Conservation (phyloP, 164 flowering plant species). For the Litsea cubeba region DNA sequence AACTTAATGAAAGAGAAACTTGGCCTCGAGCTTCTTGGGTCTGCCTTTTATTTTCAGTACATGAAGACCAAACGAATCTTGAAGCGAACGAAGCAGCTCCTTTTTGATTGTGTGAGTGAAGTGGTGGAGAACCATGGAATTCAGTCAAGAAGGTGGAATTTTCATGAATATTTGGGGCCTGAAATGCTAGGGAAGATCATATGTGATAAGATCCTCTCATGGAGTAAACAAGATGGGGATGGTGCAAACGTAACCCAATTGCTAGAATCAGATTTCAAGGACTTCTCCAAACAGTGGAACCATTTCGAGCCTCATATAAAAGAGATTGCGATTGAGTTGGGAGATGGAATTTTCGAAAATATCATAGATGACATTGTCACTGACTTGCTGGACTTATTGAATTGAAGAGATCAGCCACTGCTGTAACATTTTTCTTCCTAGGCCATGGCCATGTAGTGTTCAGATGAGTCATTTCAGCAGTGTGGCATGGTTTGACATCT, state of each 20-base stretch:
- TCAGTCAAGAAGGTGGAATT: not conserved
- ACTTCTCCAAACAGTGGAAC: not conserved
- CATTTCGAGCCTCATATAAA: slow-evolving; percentile 8
- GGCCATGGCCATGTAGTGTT: too few species aligned
- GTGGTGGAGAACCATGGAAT: slow-evolving; percentile 3
- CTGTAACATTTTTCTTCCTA: not conserved
- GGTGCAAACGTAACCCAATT: slow-evolving; percentile 7
- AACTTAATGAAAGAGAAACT: slow-evolving; percentile 21
- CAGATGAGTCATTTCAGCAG: too few species aligned
- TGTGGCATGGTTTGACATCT: too few species aligned
- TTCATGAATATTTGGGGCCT: not conserved
- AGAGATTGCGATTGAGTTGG: slow-evolving; percentile 11
- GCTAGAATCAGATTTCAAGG: slow-evolving; percentile 3
- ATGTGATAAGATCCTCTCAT: slow-evolving; percentile 11
- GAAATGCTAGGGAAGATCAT: slow-evolving; percentile 6
- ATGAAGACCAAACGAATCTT: slow-evolving; percentile 18
- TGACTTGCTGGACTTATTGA: not conserved
- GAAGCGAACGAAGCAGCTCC: slow-evolving; percentile 36
- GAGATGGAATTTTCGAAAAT: slow-evolving; percentile 12
- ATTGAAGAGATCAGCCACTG: not conserved
- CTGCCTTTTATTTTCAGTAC: slow-evolving; percentile 16
- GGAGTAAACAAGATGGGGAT: slow-evolving; percentile 3
- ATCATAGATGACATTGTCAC: slow-evolving; percentile 6
- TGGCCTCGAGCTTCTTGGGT: slow-evolving; percentile 11
- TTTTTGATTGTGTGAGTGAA: slow-evolving; percentile 27